Percentiles rank a stretch among this genome's conserved stretches.
phyloP scores from a whole-genome alignment of 176 grass and related monocot species.

The Juncus inflexus region DNA sequence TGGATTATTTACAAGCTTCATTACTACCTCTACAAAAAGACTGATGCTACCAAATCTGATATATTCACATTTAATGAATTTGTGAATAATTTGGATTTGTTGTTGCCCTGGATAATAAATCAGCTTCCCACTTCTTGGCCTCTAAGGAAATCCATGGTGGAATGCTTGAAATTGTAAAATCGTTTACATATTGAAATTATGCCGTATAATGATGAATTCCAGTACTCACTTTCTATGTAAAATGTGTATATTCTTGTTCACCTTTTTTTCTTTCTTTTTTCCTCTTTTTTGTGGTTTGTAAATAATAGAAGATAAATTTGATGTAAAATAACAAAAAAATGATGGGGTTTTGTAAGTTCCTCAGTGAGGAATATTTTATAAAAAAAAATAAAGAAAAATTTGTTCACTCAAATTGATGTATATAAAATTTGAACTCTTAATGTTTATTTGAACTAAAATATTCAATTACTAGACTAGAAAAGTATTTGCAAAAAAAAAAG shows the following conservation, averaged over 20 bases:
- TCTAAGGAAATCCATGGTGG: slow-evolving; percentile 79
- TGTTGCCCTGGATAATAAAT: slow-evolving; percentile 59
- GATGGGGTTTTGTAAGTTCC: too few species aligned
- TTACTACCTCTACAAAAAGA: slow-evolving; percentile 51
- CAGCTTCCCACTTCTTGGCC: slow-evolving; percentile 94
- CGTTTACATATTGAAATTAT: slow-evolving; percentile 40
- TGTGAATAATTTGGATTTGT: slow-evolving; percentile 50
- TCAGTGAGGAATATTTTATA: too few species aligned
- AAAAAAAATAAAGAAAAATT: too few species aligned
- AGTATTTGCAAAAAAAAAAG: too few species aligned
- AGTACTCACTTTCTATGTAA: slow-evolving; percentile 72
- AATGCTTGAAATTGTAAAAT: slow-evolving; percentile 46
- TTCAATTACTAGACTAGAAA: too few species aligned
- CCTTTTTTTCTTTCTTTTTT: slow-evolving; percentile 10
- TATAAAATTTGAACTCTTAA: too few species aligned
- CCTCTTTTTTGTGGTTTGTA: not conserved
- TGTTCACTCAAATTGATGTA: too few species aligned
- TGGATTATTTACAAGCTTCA: slow-evolving; percentile 88
- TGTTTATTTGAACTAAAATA: too few species aligned
- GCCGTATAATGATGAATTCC: slow-evolving; percentile 60
- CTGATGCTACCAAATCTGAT: slow-evolving; percentile 65
- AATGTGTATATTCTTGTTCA: slow-evolving; percentile 1
- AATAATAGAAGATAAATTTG: not conserved
- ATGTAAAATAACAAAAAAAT: too few species aligned
- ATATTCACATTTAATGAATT: slow-evolving; percentile 61